Base-by-base conservation (phyloP, 1,284 basidiomycete species). In the Calocybe gambosa region DNA sequence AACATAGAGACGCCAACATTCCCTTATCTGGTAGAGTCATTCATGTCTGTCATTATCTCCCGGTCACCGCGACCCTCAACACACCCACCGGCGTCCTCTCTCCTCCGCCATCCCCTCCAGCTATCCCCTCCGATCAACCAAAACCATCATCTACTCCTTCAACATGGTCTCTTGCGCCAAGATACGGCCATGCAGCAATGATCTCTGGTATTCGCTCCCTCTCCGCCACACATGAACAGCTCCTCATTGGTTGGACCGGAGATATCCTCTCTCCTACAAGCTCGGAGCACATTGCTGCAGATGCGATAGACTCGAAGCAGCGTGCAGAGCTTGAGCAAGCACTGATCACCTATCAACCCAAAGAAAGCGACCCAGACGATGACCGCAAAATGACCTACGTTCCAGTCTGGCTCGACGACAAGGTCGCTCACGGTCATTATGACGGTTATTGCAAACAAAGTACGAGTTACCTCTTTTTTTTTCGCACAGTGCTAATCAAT, bases 381-480 rank as follows among this genome's bases (percentile, higher is more conserved):
- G 65, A 67, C 38, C 46, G 55, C 19, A 73, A 71, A 57, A 78
- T 82, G 41, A 75, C 70, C 40, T 96, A 93, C 59, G 80, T 93
- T 12, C 93, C 94, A 9, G 89, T 97, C 15, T 96, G 93, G 88
- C 74, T 96, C 20, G 89, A 93, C 54, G 89, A 93, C 61, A 84
- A 85, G 63, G 79, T 92, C 34, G 91, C 90, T 20, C 92, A 93
- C 62, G 90, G 88, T 0, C 93, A 96, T 65, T 97, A 97, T 62
- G 92, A 94, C 58, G 94, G 93, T 0, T 98, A 97, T 69, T 98
- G 94, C 80, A 99, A 99, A 67, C 85, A 89, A 58, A 96, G 89
- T 93, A 49, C 46, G 71, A n/a, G n/a, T n/a, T n/a, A n/a, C n/a
- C n/a, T n/a, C n/a, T n/a, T n/a, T n/a, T n/a, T n/a, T n/a, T n/a